Base-by-base conservation (phyloP, 257 asterid genomes). In the Solanum rostratum region DNA sequence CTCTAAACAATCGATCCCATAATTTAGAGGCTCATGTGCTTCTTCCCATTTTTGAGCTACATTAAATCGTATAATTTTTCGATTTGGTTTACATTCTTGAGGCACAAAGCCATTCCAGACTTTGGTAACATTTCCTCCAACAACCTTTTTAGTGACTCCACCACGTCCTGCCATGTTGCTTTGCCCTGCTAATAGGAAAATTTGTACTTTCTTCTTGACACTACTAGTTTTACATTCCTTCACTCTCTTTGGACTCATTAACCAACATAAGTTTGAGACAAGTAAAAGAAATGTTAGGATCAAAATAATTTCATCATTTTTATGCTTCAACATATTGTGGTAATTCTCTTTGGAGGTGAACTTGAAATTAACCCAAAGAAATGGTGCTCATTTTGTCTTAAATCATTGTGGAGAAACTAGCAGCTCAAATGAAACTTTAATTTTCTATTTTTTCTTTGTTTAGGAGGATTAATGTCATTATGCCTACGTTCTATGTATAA, bases 81-180 rank as follows among this genome's bases (percentile, higher is more conserved):
- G 74, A 43, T 85, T 82, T 1, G 88, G 83, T 1, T 79, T 22
- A 27, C 88, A 86, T n/a, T 88, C 89, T 3, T 41, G 3, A 3
- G 92, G 93, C 15, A 88, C 80, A 2, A 39, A n/a, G 1, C 82
- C 73, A 14, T 89, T 88, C 92, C 89, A 88, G 1, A n/a, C 62
- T 18, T 55, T 59, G 14, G 53, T 81, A 43, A 81, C 18, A 13
- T 43, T 81, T 81, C 73, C 71, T 63, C 73, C 74, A 39, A n/a
- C 22, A 24, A 81, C 2, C 8, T 37, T 10, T 3, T 39, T 81
- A 0, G 6, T 4, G 3, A 90, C 91, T 1, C 93, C 92, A 1
- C 92, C 92, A 0, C 89, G 80, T 7, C 90, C 94, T 0, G 87
- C 88, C 94, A 91, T 90, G 84, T 89, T 89, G 85, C 94, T 91